Conservation (phyloP, 192 early-diverging fungal species). For the Coemansia sp. region DNA sequence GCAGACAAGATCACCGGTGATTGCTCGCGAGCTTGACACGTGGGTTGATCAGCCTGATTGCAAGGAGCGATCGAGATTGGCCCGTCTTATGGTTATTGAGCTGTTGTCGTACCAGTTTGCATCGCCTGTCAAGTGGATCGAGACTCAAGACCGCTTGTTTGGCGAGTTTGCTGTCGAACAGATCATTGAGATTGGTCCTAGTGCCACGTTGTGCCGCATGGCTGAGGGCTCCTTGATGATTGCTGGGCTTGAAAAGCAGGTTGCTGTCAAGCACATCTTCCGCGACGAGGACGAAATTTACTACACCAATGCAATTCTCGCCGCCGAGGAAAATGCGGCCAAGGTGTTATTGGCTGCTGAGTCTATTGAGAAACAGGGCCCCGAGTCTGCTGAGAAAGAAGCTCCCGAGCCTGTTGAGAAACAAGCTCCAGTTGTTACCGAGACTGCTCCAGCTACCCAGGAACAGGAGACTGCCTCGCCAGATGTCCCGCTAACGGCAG, state of each 20-base stretch:
- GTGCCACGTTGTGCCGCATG: conserved; percentile 90
- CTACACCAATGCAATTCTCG: conserved; percentile 64
- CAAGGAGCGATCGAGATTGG: conserved; percentile 68
- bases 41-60: conserved; percentile 60
- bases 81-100: conserved; percentile 80
- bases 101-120: conserved; percentile 95
- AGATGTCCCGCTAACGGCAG: conserved; percentile 66
- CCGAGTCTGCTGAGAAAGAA: conserved; percentile 6
- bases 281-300: conserved; percentile 27
- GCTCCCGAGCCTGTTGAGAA: conserved; percentile 3
- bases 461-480: neutral
- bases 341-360: neutral
- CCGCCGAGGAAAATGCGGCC: conserved; percentile 61
- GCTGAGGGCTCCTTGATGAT: conserved; percentile 84
- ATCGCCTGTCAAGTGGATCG: conserved; percentile 93
- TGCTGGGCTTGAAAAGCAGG: conserved; percentile 21
- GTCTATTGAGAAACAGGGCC: conserved; percentile 63
- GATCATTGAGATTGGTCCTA: conserved; percentile 87
- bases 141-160: conserved; percentile 88
- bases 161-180: conserved; percentile 74
- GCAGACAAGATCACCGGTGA: conserved; percentile 67
- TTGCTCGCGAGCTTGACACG: conserved; percentile 69
- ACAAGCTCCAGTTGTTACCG: neutral
- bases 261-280: conserved; percentile 21
- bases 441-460: neutral